Conservation (phyloP, 306 rosid genomes). For the Medicago ruthenica region DNA sequence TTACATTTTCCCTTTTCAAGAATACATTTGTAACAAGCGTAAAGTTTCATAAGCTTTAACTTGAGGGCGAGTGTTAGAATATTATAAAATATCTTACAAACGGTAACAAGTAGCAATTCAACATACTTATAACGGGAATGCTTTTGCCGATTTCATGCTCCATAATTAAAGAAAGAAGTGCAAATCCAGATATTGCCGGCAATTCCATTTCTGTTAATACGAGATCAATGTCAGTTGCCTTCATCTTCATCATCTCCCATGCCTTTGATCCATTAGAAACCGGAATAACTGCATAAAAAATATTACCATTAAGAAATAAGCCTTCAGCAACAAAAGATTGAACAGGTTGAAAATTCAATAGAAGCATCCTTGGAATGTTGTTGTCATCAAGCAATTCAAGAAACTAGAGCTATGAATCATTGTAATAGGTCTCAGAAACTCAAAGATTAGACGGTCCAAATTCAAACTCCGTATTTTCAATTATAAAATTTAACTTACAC, state of each 20-base stretch:
- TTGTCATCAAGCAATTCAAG: no score
- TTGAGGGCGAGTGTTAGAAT: neutral
- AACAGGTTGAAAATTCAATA: no score
- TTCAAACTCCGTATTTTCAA: no score
- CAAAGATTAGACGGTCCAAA: no score
- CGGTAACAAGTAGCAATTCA: neutral
- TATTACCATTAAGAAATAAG: neutral
- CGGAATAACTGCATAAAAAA: slow-evolving; percentile 59
- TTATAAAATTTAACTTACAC: no score
- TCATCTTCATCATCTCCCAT: slow-evolving; percentile 71
- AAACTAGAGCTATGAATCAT: no score
- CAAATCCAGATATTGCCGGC: slow-evolving; percentile 79
- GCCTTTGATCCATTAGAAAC: slow-evolving; percentile 78
- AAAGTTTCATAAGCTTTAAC: neutral
- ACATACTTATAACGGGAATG: slow-evolving; percentile 83
- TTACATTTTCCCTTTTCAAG: neutral
- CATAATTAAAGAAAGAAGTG: slow-evolving; percentile 73
- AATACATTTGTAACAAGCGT: neutral
- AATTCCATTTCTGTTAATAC: slow-evolving; percentile 77
- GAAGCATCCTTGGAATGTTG: no score
- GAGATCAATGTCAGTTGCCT: slow-evolving; percentile 63
- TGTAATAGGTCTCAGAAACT: no score
- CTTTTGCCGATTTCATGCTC: slow-evolving; percentile 74
- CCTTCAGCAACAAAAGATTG: neutral
- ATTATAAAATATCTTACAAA: neutral